Percentiles rank a stretch among this genome's conserved stretches.
Evolutionary conservation across 2,329 filamentous ascomycete species (phyloP).

Genomic region (Arthrobotrys sphaeroides): DNA sequence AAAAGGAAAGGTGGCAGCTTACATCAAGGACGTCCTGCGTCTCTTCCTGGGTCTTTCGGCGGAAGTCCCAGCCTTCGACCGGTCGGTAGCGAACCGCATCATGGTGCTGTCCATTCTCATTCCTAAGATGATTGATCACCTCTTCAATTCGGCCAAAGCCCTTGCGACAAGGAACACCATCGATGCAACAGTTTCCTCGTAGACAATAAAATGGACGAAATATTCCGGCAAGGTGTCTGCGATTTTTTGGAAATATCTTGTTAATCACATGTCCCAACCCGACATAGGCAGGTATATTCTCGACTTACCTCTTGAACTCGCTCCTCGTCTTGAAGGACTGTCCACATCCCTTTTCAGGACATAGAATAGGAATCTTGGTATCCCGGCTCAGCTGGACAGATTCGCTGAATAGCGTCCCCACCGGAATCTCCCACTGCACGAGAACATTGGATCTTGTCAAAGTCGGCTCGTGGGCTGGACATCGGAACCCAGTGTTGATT

Average conservation of each 20-base stretch:
- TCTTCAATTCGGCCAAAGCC: constrained; percentile 52
- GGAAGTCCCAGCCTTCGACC: constrained; percentile 51
- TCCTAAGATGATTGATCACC: constrained; percentile 45
- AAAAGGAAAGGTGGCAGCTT: background rate
- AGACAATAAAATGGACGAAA: constrained; percentile 50
- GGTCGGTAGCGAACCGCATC: constrained; percentile 50
- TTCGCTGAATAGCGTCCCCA: constrained; percentile 22
- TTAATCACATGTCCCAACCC: background rate
- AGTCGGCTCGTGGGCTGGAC: constrained; percentile 37
- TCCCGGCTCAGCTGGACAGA: constrained; percentile 31
- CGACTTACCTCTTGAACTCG: constrained; percentile 43
- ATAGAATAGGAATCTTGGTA: constrained; percentile 21
- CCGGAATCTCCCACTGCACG: constrained; percentile 44
- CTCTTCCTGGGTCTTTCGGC: constrained; percentile 23
- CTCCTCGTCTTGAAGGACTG: constrained; percentile 20
- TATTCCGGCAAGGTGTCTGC: constrained; percentile 40
- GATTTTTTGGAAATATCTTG: background rate
- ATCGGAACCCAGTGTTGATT: constrained; percentile 44
- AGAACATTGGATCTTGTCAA: constrained; percentile 35
- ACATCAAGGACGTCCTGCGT: constrained; percentile 39
- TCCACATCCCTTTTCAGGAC: constrained; percentile 44
- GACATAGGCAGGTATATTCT: background rate
- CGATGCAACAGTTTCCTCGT: constrained; percentile 50
- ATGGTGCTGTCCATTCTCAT: constrained; percentile 50
- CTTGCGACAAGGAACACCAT: constrained; percentile 42